A percentile compares a stretch with the other conserved stretches of the same genome.
phyloP scores from a whole-genome alignment of 768 basidiomycete species.

The Mycena leptocephala region DNA sequence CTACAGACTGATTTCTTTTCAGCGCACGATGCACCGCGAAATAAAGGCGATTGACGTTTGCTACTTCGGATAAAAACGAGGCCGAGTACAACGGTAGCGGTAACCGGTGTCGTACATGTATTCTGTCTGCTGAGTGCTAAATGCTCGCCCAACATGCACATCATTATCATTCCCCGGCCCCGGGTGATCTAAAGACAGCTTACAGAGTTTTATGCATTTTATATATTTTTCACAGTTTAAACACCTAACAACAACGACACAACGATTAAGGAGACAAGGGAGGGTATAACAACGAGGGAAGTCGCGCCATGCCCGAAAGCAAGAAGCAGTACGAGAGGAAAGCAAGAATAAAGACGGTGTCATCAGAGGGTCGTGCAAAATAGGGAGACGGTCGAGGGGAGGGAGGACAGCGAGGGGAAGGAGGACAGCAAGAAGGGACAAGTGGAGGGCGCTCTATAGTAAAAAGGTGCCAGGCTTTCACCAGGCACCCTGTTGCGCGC shows the following conservation, averaged over 20 bases:
- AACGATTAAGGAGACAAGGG: neutral
- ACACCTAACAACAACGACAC: neutral
- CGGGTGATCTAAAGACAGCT: too few species aligned
- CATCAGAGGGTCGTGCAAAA: constrained; percentile 25
- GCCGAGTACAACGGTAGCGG: too few species aligned
- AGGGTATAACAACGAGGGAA: constrained; percentile 36
- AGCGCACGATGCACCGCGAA: constrained; percentile 1
- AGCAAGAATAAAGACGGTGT: constrained; percentile 31
- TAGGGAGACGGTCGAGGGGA: neutral
- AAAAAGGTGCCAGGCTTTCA: neutral
- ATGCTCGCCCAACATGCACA: neutral
- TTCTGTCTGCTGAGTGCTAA: neutral
- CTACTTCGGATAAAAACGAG: constrained; percentile 28
- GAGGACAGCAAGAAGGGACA: neutral
- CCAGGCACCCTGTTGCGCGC: constrained; percentile 33
- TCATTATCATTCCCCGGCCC: too few species aligned
- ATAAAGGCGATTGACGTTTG: constrained; percentile 22
- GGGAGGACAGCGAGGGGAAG: neutral
- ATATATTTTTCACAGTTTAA: neutral
- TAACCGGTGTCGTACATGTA: neutral
- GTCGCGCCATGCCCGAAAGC: constrained; percentile 20
- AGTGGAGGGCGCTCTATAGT: constrained; percentile 15
- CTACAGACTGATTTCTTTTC: neutral
- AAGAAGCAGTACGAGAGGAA: constrained; percentile 6
- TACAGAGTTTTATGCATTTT: neutral